Base-by-base conservation (phyloP, 2,329 filamentous ascomycete genomes). In the Penicillium glabrum region DNA sequence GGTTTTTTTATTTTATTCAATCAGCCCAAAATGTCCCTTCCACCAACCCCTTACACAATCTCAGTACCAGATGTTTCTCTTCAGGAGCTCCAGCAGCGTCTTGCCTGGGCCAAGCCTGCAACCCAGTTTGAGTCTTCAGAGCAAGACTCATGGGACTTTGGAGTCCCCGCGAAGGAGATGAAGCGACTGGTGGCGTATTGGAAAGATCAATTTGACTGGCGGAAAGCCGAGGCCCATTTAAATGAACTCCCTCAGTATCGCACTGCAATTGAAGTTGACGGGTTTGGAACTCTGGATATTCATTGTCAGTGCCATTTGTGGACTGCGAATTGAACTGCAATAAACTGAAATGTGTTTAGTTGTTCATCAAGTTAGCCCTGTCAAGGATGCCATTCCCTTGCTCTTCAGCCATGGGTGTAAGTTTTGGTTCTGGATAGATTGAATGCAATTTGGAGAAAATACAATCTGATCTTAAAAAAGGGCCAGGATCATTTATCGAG, bases 401-500 rank as follows among this genome's bases (percentile, higher is more conserved):
- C 70, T 90, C 1, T 89, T 90, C 67, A 77, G 80, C 16, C 87
- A 90, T 67, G 86, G 87, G 27, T 89, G 80, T 79, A 69, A 50
- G 70, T 60, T n/a, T 13, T 16, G 13, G 11, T 23, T 24, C 4
- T 13, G 7, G 8, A 16, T 19, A 4, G 39, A 11, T 14, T 39
- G 35, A 39, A 23, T 41, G 11, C 11, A 14, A 23, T 41, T 14
- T 23, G 11, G 2, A 23, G 39, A 41, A 5, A 41, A 5, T 21
- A 6, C 9, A 21, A 10, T 19, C n/a, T 39, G 3, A n/a, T 39
- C 2, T 13, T 21, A 31, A 24, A 10, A 3, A 83, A 72, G 69
- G 69, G 68, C 89, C 89, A 0, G 88, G 88, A 1, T 86, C 83
- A 57, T 90, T 89, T 65, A 69, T 88, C 45, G 88, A 91, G 54